phyloP scores from a whole-genome alignment of 805 yeast species.

The Candida gorgasii region DNA sequence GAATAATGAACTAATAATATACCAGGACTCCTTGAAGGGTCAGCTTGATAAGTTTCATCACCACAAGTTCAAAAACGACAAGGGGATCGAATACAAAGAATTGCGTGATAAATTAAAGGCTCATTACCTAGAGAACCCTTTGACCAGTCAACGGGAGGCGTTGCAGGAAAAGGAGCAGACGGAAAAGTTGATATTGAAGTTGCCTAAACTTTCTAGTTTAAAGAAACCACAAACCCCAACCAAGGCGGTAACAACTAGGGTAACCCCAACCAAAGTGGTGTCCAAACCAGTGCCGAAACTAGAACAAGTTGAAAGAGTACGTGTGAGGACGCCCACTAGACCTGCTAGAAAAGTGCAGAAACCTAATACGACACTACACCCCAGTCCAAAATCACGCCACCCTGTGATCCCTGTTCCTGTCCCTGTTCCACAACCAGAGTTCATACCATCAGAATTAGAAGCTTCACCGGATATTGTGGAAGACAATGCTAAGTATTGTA shows the following conservation, averaged over 20 bases:
- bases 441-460: neutral
- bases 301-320: too few relatives aligned
- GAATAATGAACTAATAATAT: conserved; percentile 31
- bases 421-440: conserved; percentile 1
- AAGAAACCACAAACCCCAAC: neutral
- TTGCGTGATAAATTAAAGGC: conserved; percentile 31
- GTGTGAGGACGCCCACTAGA: too few relatives aligned
- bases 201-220: conserved; percentile 3
- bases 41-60: conserved; percentile 21
- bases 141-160: conserved; percentile 40
- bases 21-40: conserved; percentile 17
- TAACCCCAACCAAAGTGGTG: too few relatives aligned
- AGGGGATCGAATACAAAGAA: conserved; percentile 15
- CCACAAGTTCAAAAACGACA: conserved; percentile 15
- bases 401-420: too few relatives aligned
- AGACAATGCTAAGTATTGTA: conserved; percentile 60
- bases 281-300: too few relatives aligned
- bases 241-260: neutral
- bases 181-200: conserved; percentile 4
- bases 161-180: conserved; percentile 26
- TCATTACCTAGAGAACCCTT: conserved; percentile 37
- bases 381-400: too few relatives aligned
- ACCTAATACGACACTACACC: too few relatives aligned
- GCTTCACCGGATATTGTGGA: conserved; percentile 5
- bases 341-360: too few relatives aligned